These are phyloP conservation scores for Hemisphaericaspora xylanilytica DNA, from an alignment of 1,139 yeast species.

Conservation along the genomic window DNA sequence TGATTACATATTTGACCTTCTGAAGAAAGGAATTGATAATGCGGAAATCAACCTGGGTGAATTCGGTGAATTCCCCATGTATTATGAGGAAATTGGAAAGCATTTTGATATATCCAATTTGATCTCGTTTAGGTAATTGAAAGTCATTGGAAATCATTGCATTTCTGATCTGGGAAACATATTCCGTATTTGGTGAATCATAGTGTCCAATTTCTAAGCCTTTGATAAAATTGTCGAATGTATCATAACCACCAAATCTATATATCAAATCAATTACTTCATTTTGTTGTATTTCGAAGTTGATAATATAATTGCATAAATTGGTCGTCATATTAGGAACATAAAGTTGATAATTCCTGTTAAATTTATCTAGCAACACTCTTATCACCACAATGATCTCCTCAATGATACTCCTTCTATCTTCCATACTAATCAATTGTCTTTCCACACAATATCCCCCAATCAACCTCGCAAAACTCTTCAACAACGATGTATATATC, in stretches of 20 bases:
- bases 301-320: constrained; percentile 4
- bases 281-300: not conserved
- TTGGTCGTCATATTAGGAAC: constrained; percentile 2
- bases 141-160: not conserved
- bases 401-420: not conserved
- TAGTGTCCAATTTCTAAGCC: constrained; percentile 7
- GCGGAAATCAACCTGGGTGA: constrained; percentile 19
- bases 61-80: constrained; percentile 18
- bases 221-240: constrained; percentile 6
- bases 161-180: constrained; percentile 5
- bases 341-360: not conserved
- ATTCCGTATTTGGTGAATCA: not conserved
- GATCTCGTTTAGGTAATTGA: not conserved
- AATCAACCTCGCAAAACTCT: not conserved
- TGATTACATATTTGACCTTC: constrained; percentile 21
- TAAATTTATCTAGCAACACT: not conserved
- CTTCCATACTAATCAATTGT: not conserved
- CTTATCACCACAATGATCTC: not conserved
- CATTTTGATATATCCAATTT: constrained; percentile 14
- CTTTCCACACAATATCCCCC: not conserved
- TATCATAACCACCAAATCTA: constrained; percentile 3
- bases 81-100: constrained; percentile 21
- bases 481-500: not conserved
- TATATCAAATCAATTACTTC: constrained; percentile 6
- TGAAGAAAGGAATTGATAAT: constrained; percentile 24